Percentiles rank a stretch among this genome's conserved stretches.
Conservation (phyloP, 768 basidiomycete species). For the Tylopilus vinaceipallidus region DNA sequence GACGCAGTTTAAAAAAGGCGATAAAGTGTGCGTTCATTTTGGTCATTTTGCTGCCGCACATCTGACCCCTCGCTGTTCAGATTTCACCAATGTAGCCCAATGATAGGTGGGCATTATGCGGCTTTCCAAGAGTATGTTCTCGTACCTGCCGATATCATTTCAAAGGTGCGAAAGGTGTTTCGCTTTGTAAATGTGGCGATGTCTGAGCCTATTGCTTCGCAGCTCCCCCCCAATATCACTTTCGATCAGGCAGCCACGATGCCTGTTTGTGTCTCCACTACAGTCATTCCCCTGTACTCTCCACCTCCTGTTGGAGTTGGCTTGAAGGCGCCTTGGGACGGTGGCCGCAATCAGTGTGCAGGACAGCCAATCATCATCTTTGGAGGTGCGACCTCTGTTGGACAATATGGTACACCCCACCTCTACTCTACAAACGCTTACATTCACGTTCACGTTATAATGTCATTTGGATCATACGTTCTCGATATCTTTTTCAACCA, state of each 20-base stretch:
- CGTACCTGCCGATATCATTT: slow-evolving; percentile 20
- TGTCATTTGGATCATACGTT: background rate
- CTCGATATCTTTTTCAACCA: background rate
- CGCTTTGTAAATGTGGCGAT: background rate
- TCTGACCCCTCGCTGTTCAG: slow-evolving; percentile 4
- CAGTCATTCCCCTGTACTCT: slow-evolving; percentile 34
- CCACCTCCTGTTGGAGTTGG: slow-evolving; percentile 27
- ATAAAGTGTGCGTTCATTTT: slow-evolving; percentile 21
- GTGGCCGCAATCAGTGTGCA: slow-evolving; percentile 27
- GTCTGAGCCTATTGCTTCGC: slow-evolving; percentile 13
- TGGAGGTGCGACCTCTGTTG: slow-evolving; percentile 38
- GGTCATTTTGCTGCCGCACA: too few relatives aligned
- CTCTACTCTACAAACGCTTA: slow-evolving; percentile 27
- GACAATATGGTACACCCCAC: slow-evolving; percentile 35
- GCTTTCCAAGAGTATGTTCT: slow-evolving; percentile 30
- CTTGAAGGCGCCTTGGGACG: slow-evolving; percentile 35
- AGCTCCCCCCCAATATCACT: slow-evolving; percentile 38
- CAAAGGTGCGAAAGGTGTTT: slow-evolving; percentile 6
- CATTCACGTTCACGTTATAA: background rate
- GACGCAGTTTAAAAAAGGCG: slow-evolving; percentile 36
- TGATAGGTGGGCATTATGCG: slow-evolving; percentile 2
- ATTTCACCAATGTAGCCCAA: slow-evolving; percentile 16
- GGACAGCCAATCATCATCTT: slow-evolving; percentile 36
- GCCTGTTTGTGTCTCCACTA: slow-evolving; percentile 31
- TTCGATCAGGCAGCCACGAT: slow-evolving; percentile 41